Percentiles rank a stretch among this genome's conserved stretches.
phyloP scores from a whole-genome alignment of 2,329 filamentous ascomycete species.

The Ceratocystis variospora region DNA sequence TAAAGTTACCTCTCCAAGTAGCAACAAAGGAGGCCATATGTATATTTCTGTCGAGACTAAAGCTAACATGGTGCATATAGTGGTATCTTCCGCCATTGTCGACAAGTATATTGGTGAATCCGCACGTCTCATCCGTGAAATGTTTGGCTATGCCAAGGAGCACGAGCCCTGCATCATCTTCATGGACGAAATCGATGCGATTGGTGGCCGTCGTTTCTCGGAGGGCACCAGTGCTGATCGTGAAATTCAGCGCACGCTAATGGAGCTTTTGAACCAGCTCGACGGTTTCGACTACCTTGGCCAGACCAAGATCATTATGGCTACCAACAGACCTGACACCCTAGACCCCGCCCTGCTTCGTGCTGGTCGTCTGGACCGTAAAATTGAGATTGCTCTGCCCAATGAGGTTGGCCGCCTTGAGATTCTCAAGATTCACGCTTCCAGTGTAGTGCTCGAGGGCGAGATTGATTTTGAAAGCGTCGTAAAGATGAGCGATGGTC shows the following conservation, averaged over 20 bases:
- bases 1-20: not conserved
- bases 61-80: conserved; percentile 33
- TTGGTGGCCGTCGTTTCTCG: conserved; percentile 89
- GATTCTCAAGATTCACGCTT: conserved; percentile 94
- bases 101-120: conserved; percentile 99
- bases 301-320: conserved; percentile 99
- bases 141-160: conserved; percentile 99
- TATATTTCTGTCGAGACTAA: not conserved
- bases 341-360: conserved; percentile 84
- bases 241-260: conserved; percentile 94
- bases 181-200: conserved; percentile 99
- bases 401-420: conserved; percentile 94
- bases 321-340: conserved; percentile 92
- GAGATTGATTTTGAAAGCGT: conserved; percentile 98
- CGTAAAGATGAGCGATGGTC: conserved; percentile 97
- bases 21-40: not conserved
- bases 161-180: conserved; percentile 99
- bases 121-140: conserved; percentile 89
- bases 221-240: conserved; percentile 95
- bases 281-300: conserved; percentile 98
- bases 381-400: conserved; percentile 93
- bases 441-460: conserved; percentile 73
- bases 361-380: conserved; percentile 85
- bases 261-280: conserved; percentile 97
- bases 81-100: conserved; percentile 96